Base-by-base conservation (phyloP, 305 asterid genomes). In the Ilex paraguariensis region DNA sequence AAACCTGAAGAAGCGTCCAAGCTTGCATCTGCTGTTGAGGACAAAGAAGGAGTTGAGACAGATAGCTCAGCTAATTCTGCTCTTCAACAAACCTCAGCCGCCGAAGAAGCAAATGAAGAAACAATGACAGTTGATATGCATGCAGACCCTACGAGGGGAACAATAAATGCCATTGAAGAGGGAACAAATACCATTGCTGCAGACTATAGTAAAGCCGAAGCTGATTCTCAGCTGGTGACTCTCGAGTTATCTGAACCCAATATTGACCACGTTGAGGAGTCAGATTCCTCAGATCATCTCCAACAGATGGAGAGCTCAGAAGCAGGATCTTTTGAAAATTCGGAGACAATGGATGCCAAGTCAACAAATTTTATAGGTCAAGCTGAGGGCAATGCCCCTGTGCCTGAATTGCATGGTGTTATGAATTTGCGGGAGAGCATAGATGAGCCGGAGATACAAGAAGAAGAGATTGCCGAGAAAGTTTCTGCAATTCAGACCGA, bases 191-290 rank as follows among this genome's bases (percentile, higher is more conserved):
- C 45, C 46, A 59, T 66, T 59, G 69, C 58, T n/a, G 42, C 66
- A 72, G 84, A 74, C 54, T 69, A 57, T 42, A 66, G 17, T 74
- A 84, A 78, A 77, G 63, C 69, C 61, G 81, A 72, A 62, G 71
- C 52, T 65, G 77, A 65, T 67, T 68, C 73, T 61, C 67, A 73
- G 42, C 60, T 66, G 15, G 30, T 32, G 62, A 76, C 78, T 40
- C 70, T 60, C 64, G 81, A 81, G 74, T 68, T 60, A 57, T 69
- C 81, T 48, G 80, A 86, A 64, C 68, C 69, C 65, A 76, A 66
- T 60, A 53, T 51, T 17, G 87, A 71, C 63, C 75, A 56, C 66
- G 45, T 54, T 52, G 79, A 73, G 67, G 82, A 72, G 71, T 60
- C 76, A 15, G 75, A 73, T 63, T 65, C 81, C 70, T 61, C 71